Evolutionary conservation across 192 early-diverging fungal genomes (phyloP).

Genomic region (Coemansia nantahalensis): DNA sequence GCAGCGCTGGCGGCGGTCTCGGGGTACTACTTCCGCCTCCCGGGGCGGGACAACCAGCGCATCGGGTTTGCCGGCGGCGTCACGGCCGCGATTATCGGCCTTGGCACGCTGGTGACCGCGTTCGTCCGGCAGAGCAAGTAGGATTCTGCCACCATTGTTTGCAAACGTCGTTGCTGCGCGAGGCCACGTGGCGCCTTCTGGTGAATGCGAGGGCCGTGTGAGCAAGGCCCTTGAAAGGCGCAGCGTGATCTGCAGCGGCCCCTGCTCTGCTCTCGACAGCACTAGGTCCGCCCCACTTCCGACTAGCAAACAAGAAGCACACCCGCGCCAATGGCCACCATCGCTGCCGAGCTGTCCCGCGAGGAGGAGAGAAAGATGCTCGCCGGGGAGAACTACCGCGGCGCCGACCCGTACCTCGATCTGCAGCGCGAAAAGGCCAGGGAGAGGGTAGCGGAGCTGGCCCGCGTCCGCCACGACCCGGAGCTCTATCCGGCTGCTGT

Average conservation of each 20-base stretch:
- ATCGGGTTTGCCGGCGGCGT: slow-evolving; percentile 46
- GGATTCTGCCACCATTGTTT: too few species aligned
- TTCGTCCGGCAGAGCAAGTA: slow-evolving; percentile 32
- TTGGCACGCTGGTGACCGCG: slow-evolving; percentile 42
- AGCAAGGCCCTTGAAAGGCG: too few species aligned
- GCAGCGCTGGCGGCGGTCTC: slow-evolving; percentile 38
- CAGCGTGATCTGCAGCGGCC: too few species aligned
- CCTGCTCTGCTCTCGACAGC: too few species aligned
- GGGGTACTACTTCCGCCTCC: slow-evolving; percentile 46
- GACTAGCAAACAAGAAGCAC: too few species aligned
- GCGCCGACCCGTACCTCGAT: slow-evolving; percentile 55
- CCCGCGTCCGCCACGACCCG: slow-evolving; percentile 23
- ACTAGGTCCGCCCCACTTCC: too few species aligned
- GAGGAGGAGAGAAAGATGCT: slow-evolving; percentile 67
- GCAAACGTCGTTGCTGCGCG: too few species aligned
- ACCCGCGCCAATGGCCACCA: neutral
- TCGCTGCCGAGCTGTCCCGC: slow-evolving; percentile 4
- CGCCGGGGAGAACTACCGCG: slow-evolving; percentile 58
- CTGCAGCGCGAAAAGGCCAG: slow-evolving; percentile 25
- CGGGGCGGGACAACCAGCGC: slow-evolving; percentile 48
- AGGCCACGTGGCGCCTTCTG: too few species aligned
- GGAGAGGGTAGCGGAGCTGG: slow-evolving; percentile 30
- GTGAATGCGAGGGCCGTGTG: too few species aligned
- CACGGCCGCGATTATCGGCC: slow-evolving; percentile 41
- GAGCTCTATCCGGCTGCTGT: slow-evolving; percentile 21